Evolutionary conservation across 2,329 filamentous ascomycete species (phyloP), one percentile per base, ranked within the genome.

Genomic region (Scedosporium minutisporum): DNA sequence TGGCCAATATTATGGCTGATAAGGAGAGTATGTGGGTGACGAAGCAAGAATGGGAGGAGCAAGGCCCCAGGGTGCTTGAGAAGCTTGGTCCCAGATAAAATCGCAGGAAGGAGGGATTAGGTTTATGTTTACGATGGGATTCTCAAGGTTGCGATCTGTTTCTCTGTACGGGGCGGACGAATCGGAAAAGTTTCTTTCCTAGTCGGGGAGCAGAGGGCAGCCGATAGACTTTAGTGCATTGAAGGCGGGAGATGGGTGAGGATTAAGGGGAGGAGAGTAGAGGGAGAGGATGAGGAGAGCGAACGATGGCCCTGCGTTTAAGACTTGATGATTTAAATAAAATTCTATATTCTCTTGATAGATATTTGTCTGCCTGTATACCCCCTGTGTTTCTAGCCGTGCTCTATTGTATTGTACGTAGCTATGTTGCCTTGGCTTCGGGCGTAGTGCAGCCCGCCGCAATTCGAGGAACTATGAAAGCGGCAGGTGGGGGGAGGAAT

Each of bases 21-120:
- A 97, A 97, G 80, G 91, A 97, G 75, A 90, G 88, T 74, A 97
- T 97, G 95, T 99, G 95, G 95, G 93, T 99, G 71, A 90, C 89
- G 69, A 96, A 96, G 82, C 84, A 90, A 71, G 95, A 99, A 77
- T 99, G 95, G 95, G 85, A 95, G 71, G 95, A 99, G 78, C 89
- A 97, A 74, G 95, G 95, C 46, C 74, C 89, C 44, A 83, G 89
- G 63, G 87, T 90, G 65, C 77, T 99, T 72, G 91, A 96, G 79
- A 99, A 97, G 82, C 81, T 99, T 70, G 95, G 95, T 14, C 91
- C 92, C 60, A 87, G 93, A 84, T 95, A 82, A 58, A 42, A 16
- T 9, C 6, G 12, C 27, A 4, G 23, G 41, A n/a, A 33, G 29
- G 29, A 33, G 29, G 29, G 9, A 2, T 33, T 33, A 33, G 1